Base-by-base conservation (phyloP, 1,284 basidiomycete species). In the Papiliotrema terrestris region DNA sequence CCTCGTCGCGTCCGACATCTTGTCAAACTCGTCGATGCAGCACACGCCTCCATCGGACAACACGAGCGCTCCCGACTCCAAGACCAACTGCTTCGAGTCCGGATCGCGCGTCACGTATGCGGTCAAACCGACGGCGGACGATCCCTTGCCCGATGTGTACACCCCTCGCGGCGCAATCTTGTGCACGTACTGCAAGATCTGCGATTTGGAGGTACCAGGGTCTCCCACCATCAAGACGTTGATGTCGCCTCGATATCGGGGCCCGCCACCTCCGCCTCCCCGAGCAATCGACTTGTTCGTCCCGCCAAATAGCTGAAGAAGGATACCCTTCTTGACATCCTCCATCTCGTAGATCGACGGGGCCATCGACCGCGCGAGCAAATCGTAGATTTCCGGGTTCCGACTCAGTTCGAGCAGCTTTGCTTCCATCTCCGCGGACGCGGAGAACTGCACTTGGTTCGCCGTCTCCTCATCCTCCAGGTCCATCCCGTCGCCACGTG, bases 21-120 rank as follows among this genome's bases (percentile, higher is more conserved):
- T 98, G 80, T 98, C 96, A 68, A 98, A 98, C 77, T 98, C 95
- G 71, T 98, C 95, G 65, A 98, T 98, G 74, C 96, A 98, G 77
- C 96, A 98, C 4, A 98, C 92, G 74, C 95, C 95, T 2, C 95
- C 95, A 65, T 98, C 96, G 66, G 91, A 94, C 52, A 98, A 80
- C 1, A 98, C 96, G 3, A 98, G 84, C 0, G 96, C 95, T 66
- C 95, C 95, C 80, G 92, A 94, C 73, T 98, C 95, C 51, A 98
- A 82, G 5, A 98, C 96, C 17, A 98, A 84, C 72, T 98, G 95
- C 78, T 96, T 97, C 38, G 92, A 91, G 74, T 98, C 95, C 0
- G 95, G 93, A 77, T 98, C 95, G 48, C 95, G 86, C 20, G 95
- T 98, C 20, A 98, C 91, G 76, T 98, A 98, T 0, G 95, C 95